Evolutionary conservation across 257 asterid genomes (phyloP).

Genomic region (Nicotiana tomentosiformis): DNA sequence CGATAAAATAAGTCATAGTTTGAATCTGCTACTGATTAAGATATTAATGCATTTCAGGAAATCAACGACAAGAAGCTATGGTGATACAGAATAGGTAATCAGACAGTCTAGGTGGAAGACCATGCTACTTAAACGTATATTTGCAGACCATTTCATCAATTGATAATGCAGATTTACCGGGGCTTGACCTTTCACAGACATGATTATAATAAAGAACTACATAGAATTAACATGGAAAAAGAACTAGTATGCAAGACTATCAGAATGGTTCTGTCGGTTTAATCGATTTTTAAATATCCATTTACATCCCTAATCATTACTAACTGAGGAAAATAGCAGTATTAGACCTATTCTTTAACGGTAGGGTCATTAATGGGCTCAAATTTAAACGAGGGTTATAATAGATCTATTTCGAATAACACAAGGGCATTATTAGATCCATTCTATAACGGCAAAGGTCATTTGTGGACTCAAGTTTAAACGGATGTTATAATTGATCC

Average conservation of each 20-base stretch:
- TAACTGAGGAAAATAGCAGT: no score
- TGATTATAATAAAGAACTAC: not conserved
- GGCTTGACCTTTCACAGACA: not conserved
- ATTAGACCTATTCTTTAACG: no score
- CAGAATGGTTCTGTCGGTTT: not conserved
- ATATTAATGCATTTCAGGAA: not conserved
- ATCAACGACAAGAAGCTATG: not conserved
- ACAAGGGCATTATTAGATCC: no score
- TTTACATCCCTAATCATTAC: no score
- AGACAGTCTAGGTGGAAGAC: slow-evolving; percentile 1
- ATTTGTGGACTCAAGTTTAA: no score
- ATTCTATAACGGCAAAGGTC: no score
- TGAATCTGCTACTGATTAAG: not conserved
- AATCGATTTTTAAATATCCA: no score
- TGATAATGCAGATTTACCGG: not conserved
- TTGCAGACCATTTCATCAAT: not conserved
- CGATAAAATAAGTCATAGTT: not conserved
- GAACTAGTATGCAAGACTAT: not conserved
- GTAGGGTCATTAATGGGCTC: no score
- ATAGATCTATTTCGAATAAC: no score
- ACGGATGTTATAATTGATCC: no score
- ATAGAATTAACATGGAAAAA: not conserved
- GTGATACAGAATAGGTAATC: not conserved
- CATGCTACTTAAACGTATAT: not conserved
- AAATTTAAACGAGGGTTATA: no score